A percentile compares a stretch with the other conserved stretches of the same genome.
These are phyloP conservation scores for Penicillium aurantiogriseum DNA, from an alignment of 2,329 filamentous ascomycete species.

Conservation along the genomic window DNA sequence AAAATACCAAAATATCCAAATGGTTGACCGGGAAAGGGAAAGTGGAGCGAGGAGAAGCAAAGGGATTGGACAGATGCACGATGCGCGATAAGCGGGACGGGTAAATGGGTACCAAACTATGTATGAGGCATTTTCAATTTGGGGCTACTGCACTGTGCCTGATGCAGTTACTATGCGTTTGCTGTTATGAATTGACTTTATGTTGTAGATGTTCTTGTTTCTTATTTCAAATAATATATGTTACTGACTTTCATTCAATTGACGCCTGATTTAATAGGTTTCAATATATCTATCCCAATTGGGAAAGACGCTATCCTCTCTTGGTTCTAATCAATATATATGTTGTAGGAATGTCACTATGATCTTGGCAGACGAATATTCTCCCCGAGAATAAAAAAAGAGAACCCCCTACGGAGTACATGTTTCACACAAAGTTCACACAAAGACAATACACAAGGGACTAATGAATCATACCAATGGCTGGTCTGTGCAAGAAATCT, in stretches of 20 bases:
- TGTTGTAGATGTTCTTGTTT: not conserved
- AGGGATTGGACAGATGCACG: conserved; percentile 1
- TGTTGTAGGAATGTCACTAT: not conserved
- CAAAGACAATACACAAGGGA: not conserved
- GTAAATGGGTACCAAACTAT: not conserved
- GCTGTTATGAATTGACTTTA: not conserved
- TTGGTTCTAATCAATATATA: not conserved
- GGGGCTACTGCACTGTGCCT: conserved; percentile 6
- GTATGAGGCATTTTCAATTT: conserved; percentile 13
- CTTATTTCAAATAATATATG: not conserved
- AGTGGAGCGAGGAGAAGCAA: conserved; percentile 2
- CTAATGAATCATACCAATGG: not conserved
- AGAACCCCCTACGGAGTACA: not conserved
- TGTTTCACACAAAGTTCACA: not conserved
- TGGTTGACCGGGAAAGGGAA: conserved; percentile 9
- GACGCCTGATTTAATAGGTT: not conserved
- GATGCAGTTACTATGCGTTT: conserved; percentile 3
- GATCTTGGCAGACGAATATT: not conserved
- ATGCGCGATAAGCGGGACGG: conserved; percentile 4
- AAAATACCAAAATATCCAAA: not conserved
- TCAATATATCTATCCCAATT: not conserved
- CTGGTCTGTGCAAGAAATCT: not conserved
- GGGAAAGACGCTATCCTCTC: not conserved
- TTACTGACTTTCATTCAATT: not conserved
- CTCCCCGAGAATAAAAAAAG: not conserved